Evolutionary conservation across 2,329 filamentous ascomycete genomes (phyloP), one percentile per base, ranked within the genome.

Genomic region (Grosmannia penicillata): DNA sequence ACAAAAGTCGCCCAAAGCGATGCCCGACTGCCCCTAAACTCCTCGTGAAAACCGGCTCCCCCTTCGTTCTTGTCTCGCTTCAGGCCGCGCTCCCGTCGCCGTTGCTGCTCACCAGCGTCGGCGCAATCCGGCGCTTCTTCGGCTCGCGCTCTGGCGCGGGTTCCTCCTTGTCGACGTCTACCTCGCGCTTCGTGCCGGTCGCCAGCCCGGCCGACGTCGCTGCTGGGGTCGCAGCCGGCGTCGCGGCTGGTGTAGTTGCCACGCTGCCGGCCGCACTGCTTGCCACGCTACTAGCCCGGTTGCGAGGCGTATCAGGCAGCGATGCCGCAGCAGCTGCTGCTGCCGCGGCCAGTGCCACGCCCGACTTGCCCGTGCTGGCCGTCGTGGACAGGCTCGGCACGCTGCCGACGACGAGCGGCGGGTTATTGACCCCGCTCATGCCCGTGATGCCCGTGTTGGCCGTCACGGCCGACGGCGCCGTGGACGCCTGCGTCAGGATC

Each of bases 231-330:
- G 40, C 36, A 2, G 32, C 26, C 26, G 18, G 36, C 33, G 23
- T 30, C 29, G 13, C 33, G 22, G 27, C 33, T 30, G 24, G 29
- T 18, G 6, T 37, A 5, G 17, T 37, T 37, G 65, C 62, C 8
- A 70, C 66, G 48, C 70, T 75, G 34, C 73, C 39, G 15, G 51
- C 48, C 1, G 51, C 46, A 32, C 51, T 57, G 29, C 53, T 56
- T 14, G 69, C 58, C n/a, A 56, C 66, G 40, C 67, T 74, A 21
- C 63, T 70, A 32, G 66, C 63, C 6, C 71, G 67, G 49, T 71
- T 74, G 36, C 74, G 68, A 6, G 89, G 89, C 4, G 89, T 96
- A 55, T 93, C 82, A 1, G 89, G 91, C 3, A 91, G 89, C 8
- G 89, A 36, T 2, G 37, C 37, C 2, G 32, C 32, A 3, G 21